phyloP scores from a whole-genome alignment of 805 yeast genomes.

The Pichia heedii region DNA sequence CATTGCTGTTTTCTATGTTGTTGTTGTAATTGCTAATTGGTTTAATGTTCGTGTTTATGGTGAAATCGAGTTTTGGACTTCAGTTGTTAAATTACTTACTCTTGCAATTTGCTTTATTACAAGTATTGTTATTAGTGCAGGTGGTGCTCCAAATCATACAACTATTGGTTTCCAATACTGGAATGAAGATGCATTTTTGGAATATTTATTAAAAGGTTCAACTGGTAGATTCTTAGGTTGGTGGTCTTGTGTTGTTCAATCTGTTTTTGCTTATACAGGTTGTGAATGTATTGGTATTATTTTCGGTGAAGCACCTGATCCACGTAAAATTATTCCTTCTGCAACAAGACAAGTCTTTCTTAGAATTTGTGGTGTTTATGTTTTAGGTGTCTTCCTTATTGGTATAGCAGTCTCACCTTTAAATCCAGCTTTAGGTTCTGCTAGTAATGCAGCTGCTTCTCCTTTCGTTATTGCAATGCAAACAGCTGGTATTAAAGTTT shows the following conservation, averaged over 20 bases:
- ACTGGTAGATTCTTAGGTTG: constrained; percentile 40
- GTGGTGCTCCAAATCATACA: constrained; percentile 40
- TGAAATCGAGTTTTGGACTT: constrained; percentile 39
- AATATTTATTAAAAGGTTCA: constrained; percentile 32
- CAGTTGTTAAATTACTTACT: constrained; percentile 33
- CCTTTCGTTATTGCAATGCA: constrained; percentile 61
- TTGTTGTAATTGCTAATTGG: constrained; percentile 36
- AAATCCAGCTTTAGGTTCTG: constrained; percentile 37
- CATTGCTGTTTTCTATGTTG: constrained; percentile 23
- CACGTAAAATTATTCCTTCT: constrained; percentile 37
- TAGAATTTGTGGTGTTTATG: constrained; percentile 43
- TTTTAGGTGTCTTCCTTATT: constrained; percentile 38
- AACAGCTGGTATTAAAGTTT: constrained; percentile 42
- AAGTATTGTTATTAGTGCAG: constrained; percentile 32
- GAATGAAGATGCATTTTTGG: constrained; percentile 25
- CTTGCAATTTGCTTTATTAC: constrained; percentile 30
- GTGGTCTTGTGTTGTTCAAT: constrained; percentile 31
- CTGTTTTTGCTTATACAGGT: constrained; percentile 37
- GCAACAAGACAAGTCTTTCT: constrained; percentile 47
- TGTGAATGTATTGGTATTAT: constrained; percentile 41
- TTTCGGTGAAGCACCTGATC: constrained; percentile 41
- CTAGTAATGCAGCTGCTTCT: constrained; percentile 44
- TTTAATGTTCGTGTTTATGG: constrained; percentile 40
- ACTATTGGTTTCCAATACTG: constrained; percentile 29
- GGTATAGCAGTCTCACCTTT: constrained; percentile 47